Evolutionary conservation across 345 rosid species (phyloP).

Genomic region (Arabidopsis suecica): DNA sequence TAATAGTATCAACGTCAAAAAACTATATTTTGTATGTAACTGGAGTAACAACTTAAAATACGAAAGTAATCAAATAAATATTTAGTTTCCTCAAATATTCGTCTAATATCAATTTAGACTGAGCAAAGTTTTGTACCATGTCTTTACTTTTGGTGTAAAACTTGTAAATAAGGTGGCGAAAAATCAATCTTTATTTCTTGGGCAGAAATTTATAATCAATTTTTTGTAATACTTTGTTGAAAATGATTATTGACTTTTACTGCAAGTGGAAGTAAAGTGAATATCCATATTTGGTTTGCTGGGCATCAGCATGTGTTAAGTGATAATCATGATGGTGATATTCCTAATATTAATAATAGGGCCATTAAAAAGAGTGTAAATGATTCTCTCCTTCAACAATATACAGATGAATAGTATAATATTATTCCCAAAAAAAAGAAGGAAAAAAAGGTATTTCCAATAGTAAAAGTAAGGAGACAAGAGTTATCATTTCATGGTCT

Average conservation of each 20-base stretch:
- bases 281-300: constrained; percentile 35
- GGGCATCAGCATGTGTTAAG: constrained; percentile 15
- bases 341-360: background rate
- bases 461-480: constrained; percentile 44
- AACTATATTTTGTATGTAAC: too few species aligned
- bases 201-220: background rate
- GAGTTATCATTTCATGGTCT: constrained; percentile 44
- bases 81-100: background rate
- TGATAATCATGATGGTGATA: constrained; percentile 33
- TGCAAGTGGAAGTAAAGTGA: constrained; percentile 35
- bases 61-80: too few species aligned
- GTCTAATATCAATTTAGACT: background rate
- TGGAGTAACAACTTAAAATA: too few species aligned
- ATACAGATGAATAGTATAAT: background rate
- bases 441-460: constrained; percentile 29
- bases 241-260: constrained; percentile 33
- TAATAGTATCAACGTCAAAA: too few species aligned
- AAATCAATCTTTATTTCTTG: background rate
- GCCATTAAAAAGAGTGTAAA: constrained; percentile 5
- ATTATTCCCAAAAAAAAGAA: background rate
- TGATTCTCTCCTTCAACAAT: constrained; percentile 13
- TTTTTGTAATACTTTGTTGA: background rate
- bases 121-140: background rate
- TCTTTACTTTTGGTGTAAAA: constrained; percentile 1
- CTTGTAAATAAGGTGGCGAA: background rate